Evolutionary conservation across 352 stramenopile genomes (phyloP).

Genomic region (Phytopythium oedochilum): DNA sequence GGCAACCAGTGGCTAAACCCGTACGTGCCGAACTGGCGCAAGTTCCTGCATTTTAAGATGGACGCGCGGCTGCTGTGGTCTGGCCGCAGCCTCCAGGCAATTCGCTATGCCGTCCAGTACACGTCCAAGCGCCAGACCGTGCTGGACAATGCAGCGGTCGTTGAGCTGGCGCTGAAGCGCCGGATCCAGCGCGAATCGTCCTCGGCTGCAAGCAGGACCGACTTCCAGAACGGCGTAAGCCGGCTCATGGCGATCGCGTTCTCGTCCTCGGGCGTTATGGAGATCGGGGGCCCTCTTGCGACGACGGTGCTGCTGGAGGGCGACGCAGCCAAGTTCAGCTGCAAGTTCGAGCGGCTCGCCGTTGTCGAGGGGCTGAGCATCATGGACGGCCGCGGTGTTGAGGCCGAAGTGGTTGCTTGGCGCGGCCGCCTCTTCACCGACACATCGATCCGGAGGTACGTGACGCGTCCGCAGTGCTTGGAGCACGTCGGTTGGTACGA

Average conservation of each 20-base stretch:
- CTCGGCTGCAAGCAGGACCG: not conserved
- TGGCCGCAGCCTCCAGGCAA: too few relatives aligned
- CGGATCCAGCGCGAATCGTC: conserved; percentile 7
- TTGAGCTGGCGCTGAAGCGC: conserved; percentile 6
- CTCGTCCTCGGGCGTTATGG: conserved; percentile 15
- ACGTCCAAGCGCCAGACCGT: too few relatives aligned
- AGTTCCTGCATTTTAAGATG: not conserved
- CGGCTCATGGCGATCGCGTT: conserved; percentile 15
- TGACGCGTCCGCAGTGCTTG: conserved; percentile 3
- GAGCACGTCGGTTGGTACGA: conserved; percentile 17
- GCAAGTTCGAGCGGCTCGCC: conserved; percentile 12
- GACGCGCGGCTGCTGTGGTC: too few relatives aligned
- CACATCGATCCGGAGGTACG: conserved; percentile 13
- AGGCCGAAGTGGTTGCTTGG: conserved; percentile 8
- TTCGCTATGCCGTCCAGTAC: too few relatives aligned
- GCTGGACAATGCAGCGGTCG: too few relatives aligned
- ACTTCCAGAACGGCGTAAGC: conserved; percentile 9
- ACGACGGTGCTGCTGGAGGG: conserved; percentile 12
- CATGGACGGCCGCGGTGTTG: conserved; percentile 5
- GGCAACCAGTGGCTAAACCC: conserved; percentile 23
- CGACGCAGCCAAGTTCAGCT: conserved; percentile 14
- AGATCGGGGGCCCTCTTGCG: conserved; percentile 17
- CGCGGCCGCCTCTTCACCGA: conserved; percentile 6
- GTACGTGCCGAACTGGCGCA: conserved; percentile 12
- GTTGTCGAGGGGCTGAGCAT: conserved; percentile 13